Percentiles rank a stretch among this genome's conserved stretches.
These are phyloP conservation scores for Lycium ferocissimum DNA, from an alignment of 257 asterid genomes.

Conservation along the genomic window DNA sequence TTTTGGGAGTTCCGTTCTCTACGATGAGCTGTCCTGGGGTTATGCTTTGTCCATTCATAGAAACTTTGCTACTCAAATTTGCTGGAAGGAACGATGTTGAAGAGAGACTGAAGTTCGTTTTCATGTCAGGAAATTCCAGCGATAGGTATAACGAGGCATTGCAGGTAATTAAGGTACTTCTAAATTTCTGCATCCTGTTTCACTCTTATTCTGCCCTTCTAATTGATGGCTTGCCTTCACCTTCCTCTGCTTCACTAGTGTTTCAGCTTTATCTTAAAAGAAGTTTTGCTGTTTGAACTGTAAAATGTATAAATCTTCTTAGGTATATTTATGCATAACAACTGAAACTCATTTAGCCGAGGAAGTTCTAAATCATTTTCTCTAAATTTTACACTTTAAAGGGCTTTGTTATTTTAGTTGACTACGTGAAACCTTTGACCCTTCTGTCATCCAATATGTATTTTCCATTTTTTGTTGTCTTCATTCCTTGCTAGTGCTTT, in stretches of 20 bases:
- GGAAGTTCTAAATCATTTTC: neutral
- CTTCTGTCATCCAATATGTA: neutral
- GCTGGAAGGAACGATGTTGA: constrained; percentile 61
- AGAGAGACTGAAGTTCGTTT: constrained; percentile 66
- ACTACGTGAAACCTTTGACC: neutral
- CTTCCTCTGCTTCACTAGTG: neutral
- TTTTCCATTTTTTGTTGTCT: neutral
- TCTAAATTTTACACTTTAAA: neutral
- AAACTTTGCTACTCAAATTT: constrained; percentile 74
- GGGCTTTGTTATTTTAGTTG: neutral
- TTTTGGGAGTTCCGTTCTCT: constrained; percentile 89
- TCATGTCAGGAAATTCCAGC: constrained; percentile 40
- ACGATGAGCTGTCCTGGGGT: constrained; percentile 78
- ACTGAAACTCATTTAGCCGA: constrained; percentile 8
- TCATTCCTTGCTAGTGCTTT: constrained; percentile 17
- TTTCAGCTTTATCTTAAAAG: constrained; percentile 3
- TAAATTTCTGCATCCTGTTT: neutral
- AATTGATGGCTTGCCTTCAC: constrained; percentile 10
- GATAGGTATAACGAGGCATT: constrained; percentile 71
- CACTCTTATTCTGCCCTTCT: neutral
- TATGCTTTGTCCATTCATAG: constrained; percentile 80
- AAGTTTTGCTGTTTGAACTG: neutral
- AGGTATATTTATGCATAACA: neutral
- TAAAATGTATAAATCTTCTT: neutral
- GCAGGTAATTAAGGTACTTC: constrained; percentile 42